These are phyloP conservation scores for Pichia sp. DNA, from an alignment of 1,139 yeast species.

Conservation along the genomic window DNA sequence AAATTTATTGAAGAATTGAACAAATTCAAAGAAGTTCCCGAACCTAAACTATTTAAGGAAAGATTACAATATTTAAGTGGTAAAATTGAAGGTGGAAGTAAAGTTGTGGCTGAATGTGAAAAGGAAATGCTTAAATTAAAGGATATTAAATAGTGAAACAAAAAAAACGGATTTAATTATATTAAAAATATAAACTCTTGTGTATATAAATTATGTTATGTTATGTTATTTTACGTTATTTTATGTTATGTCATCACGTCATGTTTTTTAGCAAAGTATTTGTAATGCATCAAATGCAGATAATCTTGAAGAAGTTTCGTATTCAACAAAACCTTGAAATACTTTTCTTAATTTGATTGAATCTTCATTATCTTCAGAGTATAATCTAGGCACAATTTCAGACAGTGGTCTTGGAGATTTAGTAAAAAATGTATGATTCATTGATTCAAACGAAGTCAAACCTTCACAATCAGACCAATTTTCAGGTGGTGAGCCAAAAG, in stretches of 20 bases:
- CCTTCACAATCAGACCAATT: conserved; percentile 43
- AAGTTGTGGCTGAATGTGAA: conserved; percentile 29
- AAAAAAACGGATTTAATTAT: background rate
- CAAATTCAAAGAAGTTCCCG: conserved; percentile 41
- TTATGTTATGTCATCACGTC: background rate
- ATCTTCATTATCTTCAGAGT: conserved; percentile 12
- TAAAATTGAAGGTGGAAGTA: conserved; percentile 55
- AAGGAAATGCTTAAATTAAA: conserved; percentile 16
- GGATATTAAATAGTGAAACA: conserved; percentile 1
- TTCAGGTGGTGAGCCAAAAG: conserved; percentile 64
- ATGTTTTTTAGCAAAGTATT: conserved; percentile 3
- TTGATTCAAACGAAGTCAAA: conserved; percentile 35
- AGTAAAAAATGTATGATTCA: conserved; percentile 32
- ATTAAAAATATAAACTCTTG: background rate
- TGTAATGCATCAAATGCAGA: conserved; percentile 26
- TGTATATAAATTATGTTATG: background rate
- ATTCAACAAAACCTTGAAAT: conserved; percentile 34
- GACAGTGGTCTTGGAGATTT: conserved; percentile 30
- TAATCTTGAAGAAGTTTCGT: conserved; percentile 34
- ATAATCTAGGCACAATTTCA: conserved; percentile 31
- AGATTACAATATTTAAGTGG: conserved; percentile 60
- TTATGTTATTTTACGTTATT: background rate
- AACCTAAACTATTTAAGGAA: conserved; percentile 44
- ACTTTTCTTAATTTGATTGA: conserved; percentile 18
- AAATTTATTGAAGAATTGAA: conserved; percentile 66